A percentile compares a stretch with the other conserved stretches of the same genome.
Conservation (phyloP, 805 yeast species). For the Metschnikowia similis region DNA sequence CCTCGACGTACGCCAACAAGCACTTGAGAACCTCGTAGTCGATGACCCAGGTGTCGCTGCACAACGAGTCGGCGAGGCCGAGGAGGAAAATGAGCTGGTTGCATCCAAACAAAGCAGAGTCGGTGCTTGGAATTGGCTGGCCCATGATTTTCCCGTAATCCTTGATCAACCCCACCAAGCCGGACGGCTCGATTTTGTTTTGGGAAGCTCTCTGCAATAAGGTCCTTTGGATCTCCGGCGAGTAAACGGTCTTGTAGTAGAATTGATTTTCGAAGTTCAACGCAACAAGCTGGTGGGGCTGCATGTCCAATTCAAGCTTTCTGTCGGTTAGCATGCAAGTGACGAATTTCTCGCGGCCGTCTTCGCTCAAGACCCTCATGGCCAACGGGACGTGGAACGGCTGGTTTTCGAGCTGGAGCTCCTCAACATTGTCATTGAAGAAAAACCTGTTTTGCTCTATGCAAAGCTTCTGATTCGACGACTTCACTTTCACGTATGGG, state of each 20-base stretch:
- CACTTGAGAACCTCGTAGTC: conserved; percentile 33
- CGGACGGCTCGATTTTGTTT: conserved; percentile 23
- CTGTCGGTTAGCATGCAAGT: conserved; percentile 45
- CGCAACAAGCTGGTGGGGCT: conserved; percentile 29
- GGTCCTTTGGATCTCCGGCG: conserved; percentile 13
- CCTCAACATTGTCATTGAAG: conserved; percentile 19
- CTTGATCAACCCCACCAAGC: conserved; percentile 32
- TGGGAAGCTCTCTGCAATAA: conserved; percentile 21
- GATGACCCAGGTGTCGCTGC: conserved; percentile 19
- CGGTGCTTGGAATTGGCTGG: conserved; percentile 13
- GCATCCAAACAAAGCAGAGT: conserved; percentile 22
- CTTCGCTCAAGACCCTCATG: conserved; percentile 26
- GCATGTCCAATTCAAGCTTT: conserved; percentile 26
- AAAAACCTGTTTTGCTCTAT: conserved; percentile 39
- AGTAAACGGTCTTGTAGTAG: conserved; percentile 48
- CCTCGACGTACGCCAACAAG: conserved; percentile 32
- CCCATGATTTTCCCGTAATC: conserved; percentile 41
- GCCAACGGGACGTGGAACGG: conserved; percentile 63
- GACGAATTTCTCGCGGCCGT: conserved; percentile 27
- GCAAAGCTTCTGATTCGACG: conserved; percentile 21
- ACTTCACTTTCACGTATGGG: conserved; percentile 46
- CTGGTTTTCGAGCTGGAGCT: conserved; percentile 45
- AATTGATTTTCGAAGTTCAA: conserved; percentile 46
- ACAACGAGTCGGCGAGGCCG: conserved; percentile 24
- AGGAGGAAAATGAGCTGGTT: conserved; percentile 25